Base-by-base conservation (phyloP, 1,284 basidiomycete genomes). In the Apiotrichum laibachii region DNA sequence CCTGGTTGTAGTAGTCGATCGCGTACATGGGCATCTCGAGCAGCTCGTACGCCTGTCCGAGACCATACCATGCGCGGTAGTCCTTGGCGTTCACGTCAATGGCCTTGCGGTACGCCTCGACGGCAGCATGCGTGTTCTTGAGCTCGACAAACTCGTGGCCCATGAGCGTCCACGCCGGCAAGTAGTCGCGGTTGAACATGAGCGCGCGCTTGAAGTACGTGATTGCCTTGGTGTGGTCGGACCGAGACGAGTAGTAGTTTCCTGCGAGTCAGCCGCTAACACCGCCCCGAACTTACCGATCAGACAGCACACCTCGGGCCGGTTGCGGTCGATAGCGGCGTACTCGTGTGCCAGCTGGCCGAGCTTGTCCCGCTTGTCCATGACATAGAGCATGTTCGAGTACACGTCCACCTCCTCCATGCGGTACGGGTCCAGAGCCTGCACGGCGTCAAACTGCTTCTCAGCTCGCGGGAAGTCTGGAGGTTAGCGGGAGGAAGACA, bases 91-190 rank as follows among this genome's bases (percentile, higher is more conserved):
- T 96, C 65, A 96, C 88, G 72, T 97, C 95, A 61, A 98, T 87
- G 56, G 95, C 96, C 71, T 92, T 85, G 50, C 96, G 85, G 79
- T 99, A 99, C 33, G 93, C 91, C 78, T 98, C 96, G 56, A 98
- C 95, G 1, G 96, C 96, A 2, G 96, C 95, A 81, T 98, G 94
- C 18, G 92, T 92, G 78, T 99, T 99, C 79, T 98, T 98, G 84
- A 98, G 86, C 80, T 99, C 96, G 56, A 99, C 89, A 72, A 92
- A 99, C 77, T 98, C 96, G 77, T 99, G 96, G 0, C 96, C 96
- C 88, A 99, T 92, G 62, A 99, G 78, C n/a, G 95, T 98, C 96
- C 96, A 99, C 5, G 96, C 96, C 4, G 92, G 89, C 22, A 98
- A 82, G 77, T 94, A 99, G 7, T 90, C 92, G 62, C 89, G 85